Base-by-base conservation (phyloP, 441 rosid genomes). In the Erodium texanum region DNA sequence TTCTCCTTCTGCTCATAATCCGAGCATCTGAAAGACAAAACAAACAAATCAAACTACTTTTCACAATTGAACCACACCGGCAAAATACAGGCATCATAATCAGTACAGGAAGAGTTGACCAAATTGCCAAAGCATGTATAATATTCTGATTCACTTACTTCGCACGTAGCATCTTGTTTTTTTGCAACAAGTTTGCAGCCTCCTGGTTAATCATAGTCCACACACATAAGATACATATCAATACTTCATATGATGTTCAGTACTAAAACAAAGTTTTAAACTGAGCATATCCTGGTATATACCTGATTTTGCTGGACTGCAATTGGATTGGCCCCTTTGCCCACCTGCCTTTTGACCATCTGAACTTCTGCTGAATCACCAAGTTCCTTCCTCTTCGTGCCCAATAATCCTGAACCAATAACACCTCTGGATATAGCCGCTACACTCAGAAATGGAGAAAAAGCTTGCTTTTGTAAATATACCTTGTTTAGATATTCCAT, bases 91-190 rank as follows among this genome's bases (percentile, higher is more conserved):
- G n/a, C n/a, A n/a, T 34, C 38, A 7, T 34, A 5, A 45, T 45
- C 52, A 45, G 52, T 45, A 45, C 16, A 34, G 6, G 38, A 34
- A 34, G 38, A 34, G 38, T 34, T 34, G 38, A 34, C 38, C 38
- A 34, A 34, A 34, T 34, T 1, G 43, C 14, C 14, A 38, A 38
- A 9, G 43, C 43, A 38, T 38, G 8, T 38, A 38, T 38, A 38
- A 38, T 38, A 38, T 38, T 38, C 43, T 9, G 43, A 9, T 9
- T 0, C 12, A 80, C 97, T 89, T 75, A 92, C 99, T 78, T 78
- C 36, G 84, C 84, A 66, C 22, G 84, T 45, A 94, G 90, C 72
- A 82, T 87, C 81, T 80, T 73, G 80, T 89, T 88, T 82, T 88
- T 86, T 71, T 81, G 87, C 78, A 83, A 78, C 87, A 88, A 73